Percentiles rank a stretch among this genome's conserved stretches.
These are phyloP conservation scores for Forsythia suspensa DNA, from an alignment of 257 asterid genomes.

Conservation along the genomic window DNA sequence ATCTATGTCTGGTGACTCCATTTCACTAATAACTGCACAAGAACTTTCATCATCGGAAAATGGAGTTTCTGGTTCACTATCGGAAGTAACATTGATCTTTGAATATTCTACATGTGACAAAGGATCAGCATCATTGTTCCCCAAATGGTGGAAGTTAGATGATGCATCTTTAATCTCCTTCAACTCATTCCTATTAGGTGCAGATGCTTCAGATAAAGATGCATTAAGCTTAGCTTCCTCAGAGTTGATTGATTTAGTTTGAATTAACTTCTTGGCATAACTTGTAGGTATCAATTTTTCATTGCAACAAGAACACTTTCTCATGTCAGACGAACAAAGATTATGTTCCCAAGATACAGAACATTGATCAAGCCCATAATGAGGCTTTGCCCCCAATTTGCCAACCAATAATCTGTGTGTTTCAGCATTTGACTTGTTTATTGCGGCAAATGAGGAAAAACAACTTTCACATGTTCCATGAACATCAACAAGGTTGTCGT, in stretches of 20 bases:
- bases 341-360: constrained; percentile 23
- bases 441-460: constrained; percentile 49
- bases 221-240: constrained; percentile 30
- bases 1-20: constrained; percentile 17
- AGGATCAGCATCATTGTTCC: constrained; percentile 18
- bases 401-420: constrained; percentile 45
- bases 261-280: constrained; percentile 23
- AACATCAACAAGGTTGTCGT: constrained; percentile 56
- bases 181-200: constrained; percentile 22
- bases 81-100: constrained; percentile 36
- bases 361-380: constrained; percentile 24
- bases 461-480: constrained; percentile 60
- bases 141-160: constrained; percentile 16
- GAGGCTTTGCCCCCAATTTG: constrained; percentile 42
- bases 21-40: constrained; percentile 22
- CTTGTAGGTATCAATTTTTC: constrained; percentile 38
- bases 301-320: constrained; percentile 58
- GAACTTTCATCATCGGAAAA: constrained; percentile 24
- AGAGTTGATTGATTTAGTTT: constrained; percentile 27
- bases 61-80: constrained; percentile 37
- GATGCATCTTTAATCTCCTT: constrained; percentile 30
- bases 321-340: constrained; percentile 17
- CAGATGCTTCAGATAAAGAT: constrained; percentile 21
- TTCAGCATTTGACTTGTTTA: constrained; percentile 53
- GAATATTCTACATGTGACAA: constrained; percentile 36